A percentile compares a stretch with the other conserved stretches of the same genome.
phyloP scores from a whole-genome alignment of 2,329 filamentous ascomycete species.

The Cladosporium halotolerans region DNA sequence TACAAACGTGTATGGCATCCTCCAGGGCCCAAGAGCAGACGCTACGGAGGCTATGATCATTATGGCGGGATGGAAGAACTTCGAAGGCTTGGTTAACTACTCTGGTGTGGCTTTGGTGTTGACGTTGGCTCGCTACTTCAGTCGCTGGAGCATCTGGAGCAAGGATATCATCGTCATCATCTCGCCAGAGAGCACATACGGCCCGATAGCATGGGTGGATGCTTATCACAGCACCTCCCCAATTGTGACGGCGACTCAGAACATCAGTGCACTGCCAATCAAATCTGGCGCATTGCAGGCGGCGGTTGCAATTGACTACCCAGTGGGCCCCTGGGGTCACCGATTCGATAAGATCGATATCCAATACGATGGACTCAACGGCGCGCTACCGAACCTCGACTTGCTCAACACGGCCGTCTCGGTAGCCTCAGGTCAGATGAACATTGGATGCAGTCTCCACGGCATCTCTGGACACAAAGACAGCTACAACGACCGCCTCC shows the following conservation, averaged over 20 bases:
- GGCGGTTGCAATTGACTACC: constrained; percentile 88
- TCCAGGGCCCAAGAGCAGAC: constrained; percentile 89
- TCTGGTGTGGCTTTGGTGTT: constrained; percentile 82
- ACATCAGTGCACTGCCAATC: constrained; percentile 69
- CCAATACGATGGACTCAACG: constrained; percentile 91
- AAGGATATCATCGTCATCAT: constrained; percentile 96
- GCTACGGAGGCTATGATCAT: constrained; percentile 95
- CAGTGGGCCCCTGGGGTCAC: constrained; percentile 60
- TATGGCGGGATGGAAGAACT: constrained; percentile 81
- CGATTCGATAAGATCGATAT: constrained; percentile 85
- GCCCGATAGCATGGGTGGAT: constrained; percentile 94
- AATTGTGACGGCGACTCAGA: constrained; percentile 41
- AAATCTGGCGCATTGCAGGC: constrained; percentile 93
- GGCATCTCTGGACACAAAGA: constrained; percentile 74
- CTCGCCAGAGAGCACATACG: constrained; percentile 79
- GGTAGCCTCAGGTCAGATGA: constrained; percentile 88
- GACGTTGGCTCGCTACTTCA: constrained; percentile 89
- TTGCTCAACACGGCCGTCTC: constrained; percentile 88
- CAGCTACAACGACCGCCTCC: constrained; percentile 71
- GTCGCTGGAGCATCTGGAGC: constrained; percentile 95
- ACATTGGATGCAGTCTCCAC: constrained; percentile 75
- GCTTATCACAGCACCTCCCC: constrained; percentile 91
- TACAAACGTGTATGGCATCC: constrained; percentile 87
- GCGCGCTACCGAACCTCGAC: constrained; percentile 90
- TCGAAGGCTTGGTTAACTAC: constrained; percentile 69